These are phyloP conservation scores for Phytophthora citrophthora DNA, from an alignment of 352 stramenopile genomes.

Conservation along the genomic window DNA sequence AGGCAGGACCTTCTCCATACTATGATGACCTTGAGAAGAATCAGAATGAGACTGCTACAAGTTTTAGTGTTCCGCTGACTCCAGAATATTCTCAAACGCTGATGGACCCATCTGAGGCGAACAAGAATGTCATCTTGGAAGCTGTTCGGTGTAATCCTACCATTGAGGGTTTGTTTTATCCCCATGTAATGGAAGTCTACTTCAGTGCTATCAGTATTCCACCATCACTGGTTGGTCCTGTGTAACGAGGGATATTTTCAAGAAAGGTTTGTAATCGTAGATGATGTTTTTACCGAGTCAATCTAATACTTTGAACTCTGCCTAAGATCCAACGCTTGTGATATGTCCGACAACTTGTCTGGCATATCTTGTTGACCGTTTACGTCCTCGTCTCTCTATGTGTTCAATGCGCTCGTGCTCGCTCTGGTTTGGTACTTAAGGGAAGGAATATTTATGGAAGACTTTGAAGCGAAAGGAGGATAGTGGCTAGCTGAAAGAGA, in stretches of 20 bases:
- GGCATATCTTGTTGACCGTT: too few relatives aligned
- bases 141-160: background rate
- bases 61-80: background rate
- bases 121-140: background rate
- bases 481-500: too few relatives aligned
- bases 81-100: background rate
- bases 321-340: too few relatives aligned
- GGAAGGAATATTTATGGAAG: too few relatives aligned
- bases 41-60: background rate
- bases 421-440: too few relatives aligned
- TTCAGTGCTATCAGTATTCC: background rate
- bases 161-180: background rate
- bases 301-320: too few relatives aligned
- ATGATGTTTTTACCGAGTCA: background rate
- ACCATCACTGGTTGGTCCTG: background rate
- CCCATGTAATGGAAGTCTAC: background rate
- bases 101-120: background rate
- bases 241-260: too few relatives aligned
- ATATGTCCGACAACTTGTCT: too few relatives aligned
- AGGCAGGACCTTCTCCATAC: background rate
- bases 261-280: too few relatives aligned
- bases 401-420: too few relatives aligned
- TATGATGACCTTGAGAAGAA: background rate
- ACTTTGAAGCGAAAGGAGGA: too few relatives aligned
- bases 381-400: too few relatives aligned